Evolutionary conservation across 768 basidiomycete genomes (phyloP).

Genomic region (Auricularia auricula-judae): DNA sequence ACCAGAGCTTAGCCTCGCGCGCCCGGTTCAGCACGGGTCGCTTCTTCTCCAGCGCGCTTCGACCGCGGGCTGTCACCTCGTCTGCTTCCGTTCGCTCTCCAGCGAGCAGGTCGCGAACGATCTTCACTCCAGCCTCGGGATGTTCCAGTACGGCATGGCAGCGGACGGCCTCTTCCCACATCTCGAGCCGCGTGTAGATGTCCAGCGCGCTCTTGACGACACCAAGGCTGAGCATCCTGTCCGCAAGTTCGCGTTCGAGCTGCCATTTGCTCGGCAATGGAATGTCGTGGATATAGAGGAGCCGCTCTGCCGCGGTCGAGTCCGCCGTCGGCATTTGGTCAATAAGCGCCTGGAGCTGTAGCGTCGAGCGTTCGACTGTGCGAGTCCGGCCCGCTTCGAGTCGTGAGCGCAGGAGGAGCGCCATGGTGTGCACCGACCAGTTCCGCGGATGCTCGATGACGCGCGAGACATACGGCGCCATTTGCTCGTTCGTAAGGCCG

Average conservation of each 20-base stretch:
- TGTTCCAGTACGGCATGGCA: constrained; percentile 79
- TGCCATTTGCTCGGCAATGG: constrained; percentile 88
- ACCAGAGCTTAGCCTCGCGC: constrained; percentile 88
- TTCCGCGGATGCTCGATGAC: constrained; percentile 84
- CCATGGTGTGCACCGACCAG: constrained; percentile 97
- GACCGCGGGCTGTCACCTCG: constrained; percentile 47
- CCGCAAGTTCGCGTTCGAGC: constrained; percentile 82
- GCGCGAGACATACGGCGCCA: constrained; percentile 83
- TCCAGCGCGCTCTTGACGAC: constrained; percentile 84
- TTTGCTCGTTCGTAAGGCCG: constrained; percentile 85
- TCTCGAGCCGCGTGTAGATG: constrained; percentile 88
- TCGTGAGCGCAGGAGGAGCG: constrained; percentile 83
- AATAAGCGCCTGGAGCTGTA: constrained; percentile 90
- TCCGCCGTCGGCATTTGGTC: constrained; percentile 86
- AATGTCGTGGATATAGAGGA: constrained; percentile 71
- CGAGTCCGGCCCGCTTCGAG: constrained; percentile 81
- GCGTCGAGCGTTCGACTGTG: constrained; percentile 83
- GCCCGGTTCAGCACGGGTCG: constrained; percentile 44
- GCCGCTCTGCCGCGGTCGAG: constrained; percentile 67
- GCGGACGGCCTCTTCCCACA: constrained; percentile 95
- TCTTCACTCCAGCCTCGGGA: constrained; percentile 61
- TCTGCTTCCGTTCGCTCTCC: constrained; percentile 81
- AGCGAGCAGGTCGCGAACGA: constrained; percentile 79
- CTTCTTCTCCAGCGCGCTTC: constrained; percentile 31
- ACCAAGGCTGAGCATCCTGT: constrained; percentile 73